These are phyloP conservation scores for Suillus decipiens DNA, from an alignment of 768 basidiomycete genomes.

Conservation along the genomic window DNA sequence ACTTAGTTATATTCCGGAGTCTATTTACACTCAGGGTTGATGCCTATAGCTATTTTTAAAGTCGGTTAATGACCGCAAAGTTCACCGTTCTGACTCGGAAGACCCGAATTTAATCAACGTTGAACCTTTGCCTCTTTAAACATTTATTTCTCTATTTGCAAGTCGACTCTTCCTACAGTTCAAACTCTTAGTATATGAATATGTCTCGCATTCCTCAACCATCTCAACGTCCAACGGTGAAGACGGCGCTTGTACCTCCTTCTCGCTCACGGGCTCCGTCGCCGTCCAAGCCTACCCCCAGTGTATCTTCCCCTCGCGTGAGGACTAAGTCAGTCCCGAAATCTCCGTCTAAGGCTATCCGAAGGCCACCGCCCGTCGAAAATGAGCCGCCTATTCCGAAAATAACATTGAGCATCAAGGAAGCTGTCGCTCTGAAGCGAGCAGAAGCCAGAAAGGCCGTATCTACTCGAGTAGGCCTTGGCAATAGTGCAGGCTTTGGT, in stretches of 20 bases:
- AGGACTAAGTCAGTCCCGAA: constrained; percentile 41
- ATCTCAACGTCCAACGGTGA: constrained; percentile 35
- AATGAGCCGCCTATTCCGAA: constrained; percentile 33
- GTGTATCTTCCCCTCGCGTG: constrained; percentile 29
- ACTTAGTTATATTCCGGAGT: background rate
- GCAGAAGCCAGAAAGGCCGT: constrained; percentile 73
- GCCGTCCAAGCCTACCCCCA: constrained; percentile 31
- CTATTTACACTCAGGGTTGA: background rate
- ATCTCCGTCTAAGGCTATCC: constrained; percentile 32
- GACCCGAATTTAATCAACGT: background rate
- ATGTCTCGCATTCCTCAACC: constrained; percentile 46
- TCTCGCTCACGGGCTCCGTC: constrained; percentile 35
- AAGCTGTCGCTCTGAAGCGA: constrained; percentile 76
- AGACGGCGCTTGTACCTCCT: constrained; percentile 26
- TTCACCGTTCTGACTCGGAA: background rate
- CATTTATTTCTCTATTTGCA: background rate
- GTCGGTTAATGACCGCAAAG: background rate
- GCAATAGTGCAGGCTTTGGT: constrained; percentile 28
- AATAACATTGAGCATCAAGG: constrained; percentile 56
- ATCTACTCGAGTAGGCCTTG: constrained; percentile 17
- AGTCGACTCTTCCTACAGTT: background rate
- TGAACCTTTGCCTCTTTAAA: background rate
- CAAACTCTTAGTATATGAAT: constrained; percentile 4
- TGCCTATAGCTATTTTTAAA: background rate
- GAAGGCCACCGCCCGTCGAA: constrained; percentile 23